A percentile compares a stretch with the other conserved stretches of the same genome.
phyloP scores from a whole-genome alignment of 2,329 filamentous ascomycete genomes.

The Scorias spongiosa region DNA sequence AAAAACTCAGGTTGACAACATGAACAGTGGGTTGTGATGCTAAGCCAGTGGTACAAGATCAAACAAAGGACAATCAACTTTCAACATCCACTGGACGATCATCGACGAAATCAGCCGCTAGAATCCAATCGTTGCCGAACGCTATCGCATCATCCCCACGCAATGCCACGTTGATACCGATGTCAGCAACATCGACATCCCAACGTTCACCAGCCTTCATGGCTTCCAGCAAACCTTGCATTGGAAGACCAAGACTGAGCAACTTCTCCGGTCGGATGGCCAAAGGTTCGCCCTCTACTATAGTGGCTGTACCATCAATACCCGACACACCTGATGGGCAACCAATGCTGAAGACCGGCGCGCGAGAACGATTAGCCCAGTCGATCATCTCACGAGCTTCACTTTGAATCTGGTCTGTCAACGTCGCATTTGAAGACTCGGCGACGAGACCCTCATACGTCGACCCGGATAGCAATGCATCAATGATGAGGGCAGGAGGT shows the following conservation, averaged over 20 bases:
- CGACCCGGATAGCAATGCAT: conserved; percentile 75
- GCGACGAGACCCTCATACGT: conserved; percentile 71
- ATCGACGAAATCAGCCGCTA: conserved; percentile 43
- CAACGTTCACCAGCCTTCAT: conserved; percentile 52
- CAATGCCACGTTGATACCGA: conserved; percentile 76
- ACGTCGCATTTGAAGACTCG: conserved; percentile 25
- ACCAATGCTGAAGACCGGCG: conserved; percentile 74
- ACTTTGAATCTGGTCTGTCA: conserved; percentile 50
- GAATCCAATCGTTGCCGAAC: conserved; percentile 76
- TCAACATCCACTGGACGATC: conserved; percentile 3
- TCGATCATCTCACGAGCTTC: conserved; percentile 80
- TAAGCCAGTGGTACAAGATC: too few species aligned
- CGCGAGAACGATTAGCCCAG: conserved; percentile 81
- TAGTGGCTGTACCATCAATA: conserved; percentile 49
- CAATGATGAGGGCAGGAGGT: conserved; percentile 67
- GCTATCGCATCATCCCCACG: conserved; percentile 71
- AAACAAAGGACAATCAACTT: too few species aligned
- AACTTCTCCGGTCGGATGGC: conserved; percentile 72
- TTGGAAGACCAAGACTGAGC: conserved; percentile 73
- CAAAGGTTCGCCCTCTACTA: conserved; percentile 58
- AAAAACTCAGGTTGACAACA: too few species aligned
- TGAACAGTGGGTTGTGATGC: too few species aligned
- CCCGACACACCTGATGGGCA: conserved; percentile 80
- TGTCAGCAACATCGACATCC: conserved; percentile 72
- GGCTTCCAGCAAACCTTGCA: conserved; percentile 67